Base-by-base conservation (phyloP, 1,139 yeast genomes). In the Candida sanyaensis region DNA sequence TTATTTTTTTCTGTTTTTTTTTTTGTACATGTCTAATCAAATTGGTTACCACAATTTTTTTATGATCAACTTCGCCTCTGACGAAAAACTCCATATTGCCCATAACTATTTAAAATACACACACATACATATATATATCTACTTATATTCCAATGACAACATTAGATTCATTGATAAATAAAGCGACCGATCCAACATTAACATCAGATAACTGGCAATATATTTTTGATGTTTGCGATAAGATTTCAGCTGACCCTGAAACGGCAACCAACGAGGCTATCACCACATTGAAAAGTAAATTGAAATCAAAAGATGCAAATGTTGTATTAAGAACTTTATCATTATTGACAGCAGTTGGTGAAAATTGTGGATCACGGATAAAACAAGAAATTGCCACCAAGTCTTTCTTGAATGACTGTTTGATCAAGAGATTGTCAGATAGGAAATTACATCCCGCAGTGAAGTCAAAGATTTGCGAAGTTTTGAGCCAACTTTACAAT, bases 331-430 rank as follows among this genome's bases (percentile, higher is more conserved):
- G 96, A 57, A 67, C 95, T 0, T 68, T 93, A 46, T 79, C 96
- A 0, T 69, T 93, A 47, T 69, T 89, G 17, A 78, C 83, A 17
- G 86, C 97, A 0, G 66, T 90, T 33, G 96, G 96, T 0, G 97
- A 92, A 65, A 93, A 93, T 64, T 92, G 98, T 68, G 98, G 98
- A 1, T 84, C 96, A 2, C 75, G 91, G 56, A 81, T 88, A 80
- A 85, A 84, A 58, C 91, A 88, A 53, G 90, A 86, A 57, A 83
- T 92, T 41, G 92, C 96, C 32, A 75, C 91, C 23, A 81, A 80
- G 55, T 62, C 77, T 9, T 90, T 91, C 62, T 80, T 91, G 28
- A 73, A 75, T 41, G 74, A 70, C 27, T 50, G 76, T 23, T 69
- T 93, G 43, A 60, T 83, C 34, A 73, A 75, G 49, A 71, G 85